Conservation (phyloP, 257 asterid species). For the Salvia rosmarinus region DNA sequence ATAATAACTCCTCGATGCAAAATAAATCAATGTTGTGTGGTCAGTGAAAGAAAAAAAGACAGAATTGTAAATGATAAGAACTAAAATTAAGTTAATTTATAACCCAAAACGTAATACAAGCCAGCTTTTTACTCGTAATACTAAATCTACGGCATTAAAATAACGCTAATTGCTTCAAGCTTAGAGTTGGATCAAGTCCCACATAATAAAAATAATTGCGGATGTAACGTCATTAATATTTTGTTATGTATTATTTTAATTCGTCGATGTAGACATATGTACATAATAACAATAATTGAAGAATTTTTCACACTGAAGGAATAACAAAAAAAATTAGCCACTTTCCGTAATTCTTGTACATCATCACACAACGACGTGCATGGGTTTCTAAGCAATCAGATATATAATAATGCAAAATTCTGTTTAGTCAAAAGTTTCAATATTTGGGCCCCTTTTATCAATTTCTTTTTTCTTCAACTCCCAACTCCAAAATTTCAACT, state of each 20-base stretch:
- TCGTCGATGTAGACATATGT: not conserved
- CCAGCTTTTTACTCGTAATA: slow-evolving; percentile 1
- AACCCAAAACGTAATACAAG: not conserved
- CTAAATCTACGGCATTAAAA: not conserved
- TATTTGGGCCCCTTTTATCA: slow-evolving; percentile 39
- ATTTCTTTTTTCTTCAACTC: slow-evolving; percentile 35
- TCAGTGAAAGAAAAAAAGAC: not conserved
- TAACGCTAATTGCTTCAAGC: not conserved
- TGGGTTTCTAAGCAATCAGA: slow-evolving; percentile 11
- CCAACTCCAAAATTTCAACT: slow-evolving; percentile 47
- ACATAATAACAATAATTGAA: not conserved
- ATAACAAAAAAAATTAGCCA: not conserved
- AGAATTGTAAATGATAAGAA: not conserved
- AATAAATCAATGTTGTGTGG: not conserved
- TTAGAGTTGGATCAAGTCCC: not conserved
- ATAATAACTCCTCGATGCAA: not conserved
- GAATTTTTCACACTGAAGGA: not conserved
- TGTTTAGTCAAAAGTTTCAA: slow-evolving; percentile 59
- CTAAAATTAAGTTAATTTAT: not conserved
- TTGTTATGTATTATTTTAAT: not conserved
- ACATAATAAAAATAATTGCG: not conserved
- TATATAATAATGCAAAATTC: not conserved
- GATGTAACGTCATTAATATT: too few species aligned
- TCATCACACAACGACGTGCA: not conserved
- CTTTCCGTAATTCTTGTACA: not conserved